Evolutionary conservation across 345 rosid genomes (phyloP), one percentile per base, ranked within the genome.

Genomic region (Eutrema yunnanense): DNA sequence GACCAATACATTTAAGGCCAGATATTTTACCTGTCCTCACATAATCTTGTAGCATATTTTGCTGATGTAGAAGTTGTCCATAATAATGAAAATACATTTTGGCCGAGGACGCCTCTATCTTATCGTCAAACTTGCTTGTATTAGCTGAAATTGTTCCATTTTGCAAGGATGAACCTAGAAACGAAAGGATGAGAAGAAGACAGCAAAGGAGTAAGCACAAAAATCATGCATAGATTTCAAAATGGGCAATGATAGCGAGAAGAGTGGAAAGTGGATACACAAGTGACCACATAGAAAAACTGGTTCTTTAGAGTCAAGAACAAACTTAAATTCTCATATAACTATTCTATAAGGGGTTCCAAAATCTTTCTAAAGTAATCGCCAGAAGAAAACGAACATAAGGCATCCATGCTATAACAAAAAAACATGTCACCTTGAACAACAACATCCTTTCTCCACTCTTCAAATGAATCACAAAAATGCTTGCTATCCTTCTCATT

Each of bases 71-170:
- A 75, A 95, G 83, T 65, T 95, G 97, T 51, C 97, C 99, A 68
- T 95, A 95, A 70, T 95, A 95, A 83, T 95, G 97, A 72, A 95
- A 95, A 82, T 95, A 95, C 97, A 95, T 92, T 82, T 95, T 95
- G 44, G 99, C 96, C 16, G 99, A 95, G 26, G 96, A 85, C 38
- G 96, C 53, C 73, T 95, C 99, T 46, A 95, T 90, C 79, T 95
- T 95, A 63, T 80, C 80, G 61, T 92, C 97, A 26, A 95, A 95
- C 86, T 88, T 95, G 96, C 97, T 80, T 69, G 65, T 86, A 68
- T 72, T 65, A 77, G 64, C 59, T 52, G 83, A 75, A 50, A 85
- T 62, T n/a, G 63, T 74, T 77, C 95, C 92, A 79, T 89, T 87
- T 43, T 83, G 73, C 51, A 86, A 65, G 47, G 51, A 54, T 7